Conservation (phyloP, 1,284 basidiomycete genomes). For the Trichosporon coremiiforme region DNA sequence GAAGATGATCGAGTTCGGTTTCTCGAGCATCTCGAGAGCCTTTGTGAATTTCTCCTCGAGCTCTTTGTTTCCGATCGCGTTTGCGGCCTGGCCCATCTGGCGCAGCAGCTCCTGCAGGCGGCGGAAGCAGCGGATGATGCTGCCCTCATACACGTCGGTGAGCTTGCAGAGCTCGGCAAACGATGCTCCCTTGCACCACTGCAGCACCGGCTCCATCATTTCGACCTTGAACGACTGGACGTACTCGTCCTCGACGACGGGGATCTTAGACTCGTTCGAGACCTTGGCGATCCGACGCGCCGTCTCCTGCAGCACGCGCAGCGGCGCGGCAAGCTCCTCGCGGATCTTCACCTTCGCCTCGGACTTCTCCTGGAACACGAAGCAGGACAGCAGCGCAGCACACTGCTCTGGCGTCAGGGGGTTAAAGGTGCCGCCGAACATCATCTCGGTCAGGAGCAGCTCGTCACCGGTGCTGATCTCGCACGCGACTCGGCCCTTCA, state of each 20-base stretch:
- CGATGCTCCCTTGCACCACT: conserved; percentile 97
- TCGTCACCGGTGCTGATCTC: conserved; percentile 98
- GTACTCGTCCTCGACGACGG: conserved; percentile 90
- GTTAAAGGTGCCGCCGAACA: conserved; percentile 97
- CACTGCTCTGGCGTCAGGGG: conserved; percentile 85
- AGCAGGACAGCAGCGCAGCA: conserved; percentile 89
- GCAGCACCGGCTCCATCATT: conserved; percentile 93
- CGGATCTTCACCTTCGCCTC: conserved; percentile 82
- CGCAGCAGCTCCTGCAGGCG: conserved; percentile 89
- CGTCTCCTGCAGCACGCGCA: conserved; percentile 92
- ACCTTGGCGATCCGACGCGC: conserved; percentile 94
- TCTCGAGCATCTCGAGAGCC: conserved; percentile 82
- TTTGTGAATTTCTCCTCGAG: conserved; percentile 89
- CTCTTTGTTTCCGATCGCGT: conserved; percentile 93
- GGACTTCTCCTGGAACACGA: conserved; percentile 98
- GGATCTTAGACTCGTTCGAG: conserved; percentile 86
- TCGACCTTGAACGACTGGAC: conserved; percentile 97
- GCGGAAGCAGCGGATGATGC: conserved; percentile 89
- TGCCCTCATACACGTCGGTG: conserved; percentile 93
- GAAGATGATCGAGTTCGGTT: conserved; percentile 91
- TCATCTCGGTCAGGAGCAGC: conserved; percentile 90
- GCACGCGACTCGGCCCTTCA: conserved; percentile 97
- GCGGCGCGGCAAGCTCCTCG: conserved; percentile 87
- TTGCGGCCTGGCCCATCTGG: conserved; percentile 92
- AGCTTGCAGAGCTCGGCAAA: conserved; percentile 97